Conservation (phyloP, 208 protist species). For the Acanthamoeba quina region DNA sequence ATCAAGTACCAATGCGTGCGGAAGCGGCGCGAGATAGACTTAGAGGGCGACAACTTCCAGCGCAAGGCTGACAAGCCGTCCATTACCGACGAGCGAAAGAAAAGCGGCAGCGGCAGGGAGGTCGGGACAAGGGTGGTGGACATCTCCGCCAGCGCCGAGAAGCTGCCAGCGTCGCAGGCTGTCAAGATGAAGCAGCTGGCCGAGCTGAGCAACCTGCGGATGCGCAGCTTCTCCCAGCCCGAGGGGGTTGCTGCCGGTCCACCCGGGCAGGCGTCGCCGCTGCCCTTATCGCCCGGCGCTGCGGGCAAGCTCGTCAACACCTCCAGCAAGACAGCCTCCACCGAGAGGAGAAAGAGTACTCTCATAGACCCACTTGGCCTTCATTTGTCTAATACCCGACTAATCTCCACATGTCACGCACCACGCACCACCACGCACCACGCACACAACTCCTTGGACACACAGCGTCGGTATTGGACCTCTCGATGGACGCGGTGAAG, state of each 20-base stretch:
- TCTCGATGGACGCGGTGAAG: neutral
- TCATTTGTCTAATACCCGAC: neutral
- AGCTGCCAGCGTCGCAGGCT: neutral
- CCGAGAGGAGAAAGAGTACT: constrained; percentile 1
- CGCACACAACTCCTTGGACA: neutral
- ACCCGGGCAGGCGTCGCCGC: neutral
- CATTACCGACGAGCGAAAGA: neutral
- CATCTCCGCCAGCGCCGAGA: neutral
- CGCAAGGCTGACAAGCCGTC: neutral
- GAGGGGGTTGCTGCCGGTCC: neutral
- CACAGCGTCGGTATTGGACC: neutral
- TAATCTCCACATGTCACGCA: neutral
- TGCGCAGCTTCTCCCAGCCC: neutral
- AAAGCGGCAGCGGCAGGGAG: neutral
- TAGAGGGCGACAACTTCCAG: neutral
- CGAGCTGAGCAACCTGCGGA: constrained; percentile 12
- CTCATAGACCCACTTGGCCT: neutral
- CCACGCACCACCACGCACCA: no score
- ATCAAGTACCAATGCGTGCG: constrained; percentile 40
- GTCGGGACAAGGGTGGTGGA: neutral
- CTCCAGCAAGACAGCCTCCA: neutral
- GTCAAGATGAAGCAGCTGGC: constrained; percentile 15
- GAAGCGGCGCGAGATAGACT: constrained; percentile 8
- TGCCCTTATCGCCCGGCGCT: neutral
- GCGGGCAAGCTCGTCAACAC: neutral